phyloP scores from a whole-genome alignment of 2,329 filamentous ascomycete genomes.

The Mycosphaerella sp. region DNA sequence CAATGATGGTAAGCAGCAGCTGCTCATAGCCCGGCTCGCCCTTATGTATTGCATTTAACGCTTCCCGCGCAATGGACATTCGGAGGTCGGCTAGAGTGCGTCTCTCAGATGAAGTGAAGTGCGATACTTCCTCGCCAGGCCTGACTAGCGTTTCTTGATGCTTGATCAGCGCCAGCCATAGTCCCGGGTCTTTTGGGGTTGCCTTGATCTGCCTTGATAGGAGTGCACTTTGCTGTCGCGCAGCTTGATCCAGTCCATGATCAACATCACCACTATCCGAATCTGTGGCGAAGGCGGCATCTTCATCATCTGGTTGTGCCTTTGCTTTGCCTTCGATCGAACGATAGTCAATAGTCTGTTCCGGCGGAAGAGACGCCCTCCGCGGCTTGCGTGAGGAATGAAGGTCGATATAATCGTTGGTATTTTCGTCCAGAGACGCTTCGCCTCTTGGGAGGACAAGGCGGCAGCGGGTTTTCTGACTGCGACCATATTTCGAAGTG shows the following conservation, averaged over 20 bases:
- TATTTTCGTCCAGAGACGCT: background rate
- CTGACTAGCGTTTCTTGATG: constrained; percentile 67
- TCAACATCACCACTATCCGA: constrained; percentile 17
- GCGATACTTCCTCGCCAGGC: constrained; percentile 42
- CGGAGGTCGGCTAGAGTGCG: constrained; percentile 72
- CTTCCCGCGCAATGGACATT: constrained; percentile 71
- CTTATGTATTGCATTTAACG: constrained; percentile 53
- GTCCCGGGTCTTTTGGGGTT: constrained; percentile 58
- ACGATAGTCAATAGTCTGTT: constrained; percentile 34
- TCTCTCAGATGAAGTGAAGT: constrained; percentile 54
- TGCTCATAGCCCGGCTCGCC: constrained; percentile 47
- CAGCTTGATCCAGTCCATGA: constrained; percentile 24
- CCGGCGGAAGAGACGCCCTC: constrained; percentile 15
- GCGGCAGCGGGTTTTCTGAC: constrained; percentile 3
- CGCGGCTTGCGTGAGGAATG: constrained; percentile 19
- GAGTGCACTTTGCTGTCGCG: constrained; percentile 51
- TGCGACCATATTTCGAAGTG: constrained; percentile 14
- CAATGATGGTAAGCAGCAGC: constrained; percentile 64
- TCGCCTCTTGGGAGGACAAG: constrained; percentile 7
- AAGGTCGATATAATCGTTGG: constrained; percentile 20
- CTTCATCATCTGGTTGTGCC: constrained; percentile 31
- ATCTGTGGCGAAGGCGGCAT: constrained; percentile 34
- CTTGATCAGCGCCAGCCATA: constrained; percentile 72
- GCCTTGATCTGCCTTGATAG: constrained; percentile 60
- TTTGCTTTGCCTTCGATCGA: constrained; percentile 35